phyloP scores from a whole-genome alignment of 495 filamentous ascomycete genomes.

The Friedmanniomyces simplex region DNA sequence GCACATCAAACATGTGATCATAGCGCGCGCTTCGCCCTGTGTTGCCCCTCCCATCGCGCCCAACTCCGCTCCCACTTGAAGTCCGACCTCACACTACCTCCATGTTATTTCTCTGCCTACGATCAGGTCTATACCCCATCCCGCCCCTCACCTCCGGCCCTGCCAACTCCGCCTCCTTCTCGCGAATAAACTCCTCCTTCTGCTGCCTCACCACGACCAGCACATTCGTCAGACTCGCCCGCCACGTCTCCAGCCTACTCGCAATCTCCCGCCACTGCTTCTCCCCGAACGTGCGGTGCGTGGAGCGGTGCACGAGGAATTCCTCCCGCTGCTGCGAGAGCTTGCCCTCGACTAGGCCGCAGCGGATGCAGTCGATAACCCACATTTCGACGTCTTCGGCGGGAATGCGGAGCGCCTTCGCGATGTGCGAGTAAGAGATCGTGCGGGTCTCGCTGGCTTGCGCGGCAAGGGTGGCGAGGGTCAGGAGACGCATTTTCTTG shows the following conservation, averaged over 20 bases:
- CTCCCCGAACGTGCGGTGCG: constrained; percentile 91
- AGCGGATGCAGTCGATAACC: constrained; percentile 96
- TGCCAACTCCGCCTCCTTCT: constrained; percentile 50
- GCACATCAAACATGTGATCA: too few relatives aligned
- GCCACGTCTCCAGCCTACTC: constrained; percentile 80
- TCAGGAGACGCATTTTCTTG: constrained; percentile 90
- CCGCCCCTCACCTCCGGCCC: constrained; percentile 37
- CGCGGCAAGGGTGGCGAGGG: constrained; percentile 79
- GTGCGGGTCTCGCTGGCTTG: constrained; percentile 61
- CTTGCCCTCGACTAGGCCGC: constrained; percentile 88
- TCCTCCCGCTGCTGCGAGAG: constrained; percentile 80
- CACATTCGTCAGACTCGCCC: constrained; percentile 62
- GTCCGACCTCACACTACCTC: too few relatives aligned
- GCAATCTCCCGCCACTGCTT: constrained; percentile 97
- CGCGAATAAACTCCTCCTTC: constrained; percentile 53
- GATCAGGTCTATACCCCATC: constrained; percentile 14
- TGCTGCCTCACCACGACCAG: constrained; percentile 63
- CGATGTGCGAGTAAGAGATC: constrained; percentile 74
- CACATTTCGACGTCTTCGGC: constrained; percentile 84
- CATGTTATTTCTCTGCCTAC: constrained; percentile 12
- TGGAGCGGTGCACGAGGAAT: constrained; percentile 88
- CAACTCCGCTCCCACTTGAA: too few relatives aligned
- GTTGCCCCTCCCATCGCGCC: too few relatives aligned
- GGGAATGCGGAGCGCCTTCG: constrained; percentile 70
- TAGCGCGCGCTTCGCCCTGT: too few relatives aligned